Conservation (phyloP, 306 rosid species). For the Quercus alba region DNA sequence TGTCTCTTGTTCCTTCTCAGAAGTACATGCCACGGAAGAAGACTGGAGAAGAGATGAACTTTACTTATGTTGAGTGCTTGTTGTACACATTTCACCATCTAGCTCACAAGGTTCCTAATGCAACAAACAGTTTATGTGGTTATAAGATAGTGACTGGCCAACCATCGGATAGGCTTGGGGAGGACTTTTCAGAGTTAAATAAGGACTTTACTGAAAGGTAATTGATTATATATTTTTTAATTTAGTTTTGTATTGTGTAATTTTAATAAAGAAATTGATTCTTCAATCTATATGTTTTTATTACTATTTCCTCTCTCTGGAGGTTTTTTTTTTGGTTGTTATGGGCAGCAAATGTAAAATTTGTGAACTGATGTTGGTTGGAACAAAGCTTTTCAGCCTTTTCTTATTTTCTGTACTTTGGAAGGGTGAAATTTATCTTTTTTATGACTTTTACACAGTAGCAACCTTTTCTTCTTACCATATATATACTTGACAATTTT, state of each 20-base stretch:
- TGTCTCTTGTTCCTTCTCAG: constrained; percentile 37
- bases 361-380: background rate
- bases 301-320: background rate
- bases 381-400: background rate
- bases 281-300: background rate
- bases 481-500: background rate
- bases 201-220: constrained; percentile 90
- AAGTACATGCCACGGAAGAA: constrained; percentile 89
- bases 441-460: no score
- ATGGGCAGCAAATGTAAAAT: background rate
- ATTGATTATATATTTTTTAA: constrained; percentile 7
- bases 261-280: background rate
- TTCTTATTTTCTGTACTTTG: background rate
- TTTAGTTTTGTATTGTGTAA: no score
- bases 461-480: no score
- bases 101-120: constrained; percentile 99
- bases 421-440: background rate
- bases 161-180: constrained; percentile 99
- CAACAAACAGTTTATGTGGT: constrained; percentile 95
- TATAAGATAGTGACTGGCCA: constrained; percentile 97
- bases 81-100: constrained; percentile 91
- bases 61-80: constrained; percentile 92
- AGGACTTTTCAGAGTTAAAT: constrained; percentile 77
- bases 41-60: constrained; percentile 91
- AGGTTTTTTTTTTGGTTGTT: background rate